Conservation (phyloP, 768 basidiomycete genomes). For the Cystofilobasidium macerans region DNA sequence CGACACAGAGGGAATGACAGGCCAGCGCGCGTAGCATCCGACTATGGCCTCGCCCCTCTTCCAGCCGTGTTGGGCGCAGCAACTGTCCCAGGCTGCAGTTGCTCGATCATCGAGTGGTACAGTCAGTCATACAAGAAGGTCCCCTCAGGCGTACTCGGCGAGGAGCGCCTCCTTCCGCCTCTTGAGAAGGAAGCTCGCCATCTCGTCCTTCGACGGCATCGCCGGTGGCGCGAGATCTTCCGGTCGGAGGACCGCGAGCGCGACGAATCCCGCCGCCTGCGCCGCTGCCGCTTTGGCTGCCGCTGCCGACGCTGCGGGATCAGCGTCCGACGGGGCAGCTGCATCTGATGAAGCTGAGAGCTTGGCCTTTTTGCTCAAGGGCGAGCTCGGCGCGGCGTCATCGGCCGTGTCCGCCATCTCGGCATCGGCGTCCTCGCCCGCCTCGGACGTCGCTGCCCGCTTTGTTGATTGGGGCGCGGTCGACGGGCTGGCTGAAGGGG, state of each 20-base stretch:
- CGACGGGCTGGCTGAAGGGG: neutral
- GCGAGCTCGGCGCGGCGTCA: neutral
- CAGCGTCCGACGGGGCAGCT: neutral
- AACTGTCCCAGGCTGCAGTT: neutral
- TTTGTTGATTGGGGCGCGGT: neutral
- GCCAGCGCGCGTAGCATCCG: too few species aligned
- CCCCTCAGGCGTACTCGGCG: conserved; percentile 57
- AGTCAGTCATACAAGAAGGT: too few species aligned
- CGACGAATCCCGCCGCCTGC: conserved; percentile 1
- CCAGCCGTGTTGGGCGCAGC: neutral
- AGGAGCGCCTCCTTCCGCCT: conserved; percentile 70
- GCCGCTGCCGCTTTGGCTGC: neutral
- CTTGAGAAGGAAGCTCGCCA: conserved; percentile 63
- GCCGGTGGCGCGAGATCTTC: conserved; percentile 64
- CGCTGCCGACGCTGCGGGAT: neutral
- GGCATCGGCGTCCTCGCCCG: neutral
- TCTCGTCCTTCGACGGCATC: conserved; percentile 62
- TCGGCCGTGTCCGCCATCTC: neutral
- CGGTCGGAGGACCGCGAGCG: conserved; percentile 47
- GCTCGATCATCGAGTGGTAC: too few species aligned
- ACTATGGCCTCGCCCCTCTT: too few species aligned
- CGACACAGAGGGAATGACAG: neutral
- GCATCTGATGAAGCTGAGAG: neutral
- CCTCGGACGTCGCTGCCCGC: conserved; percentile 4
- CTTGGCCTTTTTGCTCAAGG: conserved; percentile 18